Percentiles rank a stretch among this genome's conserved stretches.
Evolutionary conservation across 2,329 filamentous ascomycete genomes (phyloP).

Genomic region (Chalaropsis thielavioides): DNA sequence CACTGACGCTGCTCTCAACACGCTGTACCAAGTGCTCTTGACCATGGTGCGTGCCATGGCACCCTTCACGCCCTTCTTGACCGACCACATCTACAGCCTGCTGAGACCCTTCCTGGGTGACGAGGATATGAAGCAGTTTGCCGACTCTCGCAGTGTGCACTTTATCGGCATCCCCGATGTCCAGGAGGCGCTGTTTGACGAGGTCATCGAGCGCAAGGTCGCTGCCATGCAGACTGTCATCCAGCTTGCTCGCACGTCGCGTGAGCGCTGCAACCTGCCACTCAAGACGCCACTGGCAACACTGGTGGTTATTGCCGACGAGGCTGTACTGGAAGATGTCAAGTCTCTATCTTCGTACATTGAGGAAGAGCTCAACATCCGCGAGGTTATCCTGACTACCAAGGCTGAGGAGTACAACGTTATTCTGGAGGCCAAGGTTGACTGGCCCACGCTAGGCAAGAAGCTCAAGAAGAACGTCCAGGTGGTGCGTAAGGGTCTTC

Average conservation of each 20-base stretch:
- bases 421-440: slow-evolving; percentile 65
- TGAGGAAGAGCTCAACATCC: slow-evolving; percentile 70
- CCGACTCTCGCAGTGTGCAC: slow-evolving; percentile 67
- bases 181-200: slow-evolving; percentile 66
- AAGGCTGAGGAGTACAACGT: slow-evolving; percentile 77
- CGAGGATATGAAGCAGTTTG: slow-evolving; percentile 38
- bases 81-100: slow-evolving; percentile 72
- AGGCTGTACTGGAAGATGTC: slow-evolving; percentile 61
- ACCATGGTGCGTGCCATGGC: slow-evolving; percentile 68
- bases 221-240: slow-evolving; percentile 81
- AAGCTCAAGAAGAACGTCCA: slow-evolving; percentile 82
- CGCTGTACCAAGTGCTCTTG: slow-evolving; percentile 76
- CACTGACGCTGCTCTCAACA: slow-evolving; percentile 71
- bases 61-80: slow-evolving; percentile 80
- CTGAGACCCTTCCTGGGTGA: slow-evolving; percentile 65
- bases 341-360: slow-evolving; percentile 68
- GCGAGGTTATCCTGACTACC: slow-evolving; percentile 61
- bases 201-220: slow-evolving; percentile 63
- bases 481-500: slow-evolving; percentile 72
- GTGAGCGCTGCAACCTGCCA: slow-evolving; percentile 63
- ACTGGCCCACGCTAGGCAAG: slow-evolving; percentile 80
- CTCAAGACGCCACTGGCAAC: slow-evolving; percentile 76
- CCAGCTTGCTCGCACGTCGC: slow-evolving; percentile 63
- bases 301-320: slow-evolving; percentile 67
- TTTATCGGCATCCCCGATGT: slow-evolving; percentile 75